These are phyloP conservation scores for Nitzschia inconspicua DNA, from an alignment of 108 stramenopile genomes.

Conservation along the genomic window DNA sequence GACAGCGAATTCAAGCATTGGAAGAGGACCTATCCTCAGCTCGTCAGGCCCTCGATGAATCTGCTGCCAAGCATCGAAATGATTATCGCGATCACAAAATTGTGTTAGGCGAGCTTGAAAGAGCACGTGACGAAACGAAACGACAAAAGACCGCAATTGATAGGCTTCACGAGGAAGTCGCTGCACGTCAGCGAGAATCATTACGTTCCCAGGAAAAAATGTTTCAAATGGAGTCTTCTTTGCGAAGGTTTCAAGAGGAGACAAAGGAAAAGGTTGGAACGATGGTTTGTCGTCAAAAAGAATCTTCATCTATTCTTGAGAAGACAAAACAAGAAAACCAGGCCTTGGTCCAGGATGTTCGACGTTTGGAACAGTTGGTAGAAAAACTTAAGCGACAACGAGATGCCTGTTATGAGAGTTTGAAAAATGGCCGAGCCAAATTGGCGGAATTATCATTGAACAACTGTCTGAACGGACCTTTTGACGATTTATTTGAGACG, in stretches of 20 bases:
- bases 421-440: conserved; percentile 18
- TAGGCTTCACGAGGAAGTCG: background rate
- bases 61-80: background rate
- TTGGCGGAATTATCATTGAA: conserved; percentile 3
- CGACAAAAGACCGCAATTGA: background rate
- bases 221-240: background rate
- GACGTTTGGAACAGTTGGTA: background rate
- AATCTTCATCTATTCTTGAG: background rate
- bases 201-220: background rate
- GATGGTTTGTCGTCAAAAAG: background rate
- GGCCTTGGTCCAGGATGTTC: background rate
- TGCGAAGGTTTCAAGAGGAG: background rate
- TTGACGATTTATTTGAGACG: background rate
- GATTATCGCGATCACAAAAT: background rate
- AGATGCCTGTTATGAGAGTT: conserved; percentile 15
- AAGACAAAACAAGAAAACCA: background rate
- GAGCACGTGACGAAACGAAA: background rate
- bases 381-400: conserved; percentile 4
- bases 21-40: conserved; percentile 2
- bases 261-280: background rate
- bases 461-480: background rate
- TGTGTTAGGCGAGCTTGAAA: conserved; percentile 7
- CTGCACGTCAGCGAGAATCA: background rate
- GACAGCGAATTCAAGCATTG: background rate
- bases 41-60: conserved; percentile 1